A percentile compares a stretch with the other conserved stretches of the same genome.
phyloP scores from a whole-genome alignment of 768 basidiomycete species.

The Clitopilus passeckerianus region DNA sequence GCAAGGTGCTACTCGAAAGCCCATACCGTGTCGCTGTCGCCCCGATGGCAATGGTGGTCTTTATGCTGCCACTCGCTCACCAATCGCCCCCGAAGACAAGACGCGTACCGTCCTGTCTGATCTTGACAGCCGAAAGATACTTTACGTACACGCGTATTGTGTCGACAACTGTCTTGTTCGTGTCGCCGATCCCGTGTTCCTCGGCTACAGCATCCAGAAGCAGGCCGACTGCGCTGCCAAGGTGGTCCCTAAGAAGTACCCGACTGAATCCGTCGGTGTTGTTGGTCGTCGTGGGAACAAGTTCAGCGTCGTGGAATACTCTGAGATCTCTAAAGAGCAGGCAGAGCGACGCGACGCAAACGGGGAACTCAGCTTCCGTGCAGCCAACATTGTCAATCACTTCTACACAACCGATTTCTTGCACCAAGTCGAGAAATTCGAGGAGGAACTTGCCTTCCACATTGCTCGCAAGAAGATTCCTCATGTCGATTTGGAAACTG shows the following conservation, averaged over 20 bases:
- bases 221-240: slow-evolving; percentile 92
- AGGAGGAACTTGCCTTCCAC: slow-evolving; percentile 90
- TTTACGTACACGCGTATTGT: slow-evolving; percentile 92
- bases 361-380: slow-evolving; percentile 84
- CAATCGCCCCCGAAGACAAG: slow-evolving; percentile 55
- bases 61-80: slow-evolving; percentile 86
- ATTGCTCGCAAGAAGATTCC: slow-evolving; percentile 98
- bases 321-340: slow-evolving; percentile 87
- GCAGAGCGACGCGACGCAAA: slow-evolving; percentile 70
- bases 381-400: slow-evolving; percentile 97
- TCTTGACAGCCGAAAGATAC: slow-evolving; percentile 66
- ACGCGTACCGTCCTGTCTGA: slow-evolving; percentile 80
- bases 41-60: slow-evolving; percentile 98
- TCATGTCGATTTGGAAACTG: slow-evolving; percentile 66
- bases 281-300: slow-evolving; percentile 80
- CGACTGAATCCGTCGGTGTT: slow-evolving; percentile 93
- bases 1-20: slow-evolving; percentile 86
- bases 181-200: slow-evolving; percentile 95
- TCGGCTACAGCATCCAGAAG: slow-evolving; percentile 89
- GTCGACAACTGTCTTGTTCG: slow-evolving; percentile 99
- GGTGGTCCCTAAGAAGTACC: slow-evolving; percentile 85
- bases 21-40: slow-evolving; percentile 84
- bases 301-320: slow-evolving; percentile 95
- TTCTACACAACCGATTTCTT: slow-evolving; percentile 92
- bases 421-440: slow-evolving; percentile 72